Evolutionary conservation across 2,329 filamentous ascomycete species (phyloP).

Genomic region (Ophiocordyceps camponoti-floridani): DNA sequence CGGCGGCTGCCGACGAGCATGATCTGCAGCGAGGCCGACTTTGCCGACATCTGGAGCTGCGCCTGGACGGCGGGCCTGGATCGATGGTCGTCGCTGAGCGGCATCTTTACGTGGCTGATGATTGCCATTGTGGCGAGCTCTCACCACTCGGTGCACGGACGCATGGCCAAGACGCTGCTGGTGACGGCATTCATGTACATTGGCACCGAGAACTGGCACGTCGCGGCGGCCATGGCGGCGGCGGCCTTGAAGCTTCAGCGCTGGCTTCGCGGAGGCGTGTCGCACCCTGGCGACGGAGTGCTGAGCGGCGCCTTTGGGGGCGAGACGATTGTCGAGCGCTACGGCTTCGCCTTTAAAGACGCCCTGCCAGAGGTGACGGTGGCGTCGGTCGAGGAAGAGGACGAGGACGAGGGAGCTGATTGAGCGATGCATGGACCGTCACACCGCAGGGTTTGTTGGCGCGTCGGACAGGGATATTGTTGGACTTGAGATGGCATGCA

Average conservation of each 20-base stretch:
- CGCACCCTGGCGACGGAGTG: neutral
- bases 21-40: slow-evolving; percentile 19
- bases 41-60: slow-evolving; percentile 25
- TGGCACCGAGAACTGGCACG: slow-evolving; percentile 29
- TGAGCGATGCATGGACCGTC: neutral
- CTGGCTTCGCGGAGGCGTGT: slow-evolving; percentile 18
- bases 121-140: slow-evolving; percentile 22
- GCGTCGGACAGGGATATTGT: too few species aligned
- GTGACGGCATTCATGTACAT: slow-evolving; percentile 24
- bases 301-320: slow-evolving; percentile 7
- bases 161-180: slow-evolving; percentile 27
- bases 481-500: slow-evolving; percentile 1
- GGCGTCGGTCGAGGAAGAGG: slow-evolving; percentile 2
- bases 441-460: neutral
- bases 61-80: slow-evolving; percentile 27
- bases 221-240: slow-evolving; percentile 18
- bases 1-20: slow-evolving; percentile 21
- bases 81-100: slow-evolving; percentile 26
- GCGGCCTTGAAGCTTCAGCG: slow-evolving; percentile 20
- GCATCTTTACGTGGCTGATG: slow-evolving; percentile 30
- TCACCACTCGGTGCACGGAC: slow-evolving; percentile 18
- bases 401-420: neutral
- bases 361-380: slow-evolving; percentile 6
- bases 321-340: slow-evolving; percentile 8
- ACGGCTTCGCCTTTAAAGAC: slow-evolving; percentile 10